These are phyloP conservation scores for Piloderma croceum DNA, from an alignment of 768 basidiomycete genomes.

Conservation along the genomic window DNA sequence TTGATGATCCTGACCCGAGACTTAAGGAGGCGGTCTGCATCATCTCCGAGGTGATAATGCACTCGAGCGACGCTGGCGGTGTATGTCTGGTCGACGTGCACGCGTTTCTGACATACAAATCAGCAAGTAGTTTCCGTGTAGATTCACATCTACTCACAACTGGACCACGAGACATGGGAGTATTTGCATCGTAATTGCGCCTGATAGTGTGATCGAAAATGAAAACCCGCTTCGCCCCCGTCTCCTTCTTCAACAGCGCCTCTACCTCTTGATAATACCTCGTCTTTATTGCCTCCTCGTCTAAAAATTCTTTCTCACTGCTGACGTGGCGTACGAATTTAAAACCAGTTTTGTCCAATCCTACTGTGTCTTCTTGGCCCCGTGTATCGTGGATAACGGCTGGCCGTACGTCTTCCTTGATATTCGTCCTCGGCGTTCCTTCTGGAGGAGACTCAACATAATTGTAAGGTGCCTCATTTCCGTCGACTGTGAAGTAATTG, in stretches of 20 bases:
- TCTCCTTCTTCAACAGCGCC: slow-evolving; percentile 34
- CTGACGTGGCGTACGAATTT: slow-evolving; percentile 30
- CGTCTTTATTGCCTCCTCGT: slow-evolving; percentile 33
- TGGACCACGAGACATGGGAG: slow-evolving; percentile 19
- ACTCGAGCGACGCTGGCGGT: slow-evolving; percentile 33
- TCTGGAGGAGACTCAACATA: slow-evolving; percentile 27
- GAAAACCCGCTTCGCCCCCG: slow-evolving; percentile 34
- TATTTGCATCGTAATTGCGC: slow-evolving; percentile 11
- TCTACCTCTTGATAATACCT: slow-evolving; percentile 39
- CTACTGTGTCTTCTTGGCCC: slow-evolving; percentile 27
- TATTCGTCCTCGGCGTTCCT: slow-evolving; percentile 24
- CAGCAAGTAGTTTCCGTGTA: background rate
- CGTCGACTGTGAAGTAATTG: slow-evolving; percentile 29
- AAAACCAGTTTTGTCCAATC: slow-evolving; percentile 40
- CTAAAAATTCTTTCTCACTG: slow-evolving; percentile 32
- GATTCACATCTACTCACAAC: slow-evolving; percentile 23
- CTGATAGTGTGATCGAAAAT: slow-evolving; percentile 44
- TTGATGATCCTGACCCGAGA: slow-evolving; percentile 41
- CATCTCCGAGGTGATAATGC: slow-evolving; percentile 31
- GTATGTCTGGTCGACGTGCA: slow-evolving; percentile 44
- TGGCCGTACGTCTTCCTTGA: slow-evolving; percentile 17
- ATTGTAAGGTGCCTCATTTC: slow-evolving; percentile 28
- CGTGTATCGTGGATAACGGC: slow-evolving; percentile 28
- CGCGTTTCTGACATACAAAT: slow-evolving; percentile 24
- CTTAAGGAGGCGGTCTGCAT: slow-evolving; percentile 37